Evolutionary conservation across 495 filamentous ascomycete genomes (phyloP), one percentile per base, ranked within the genome.

Genomic region (Neurospora sp.): DNA sequence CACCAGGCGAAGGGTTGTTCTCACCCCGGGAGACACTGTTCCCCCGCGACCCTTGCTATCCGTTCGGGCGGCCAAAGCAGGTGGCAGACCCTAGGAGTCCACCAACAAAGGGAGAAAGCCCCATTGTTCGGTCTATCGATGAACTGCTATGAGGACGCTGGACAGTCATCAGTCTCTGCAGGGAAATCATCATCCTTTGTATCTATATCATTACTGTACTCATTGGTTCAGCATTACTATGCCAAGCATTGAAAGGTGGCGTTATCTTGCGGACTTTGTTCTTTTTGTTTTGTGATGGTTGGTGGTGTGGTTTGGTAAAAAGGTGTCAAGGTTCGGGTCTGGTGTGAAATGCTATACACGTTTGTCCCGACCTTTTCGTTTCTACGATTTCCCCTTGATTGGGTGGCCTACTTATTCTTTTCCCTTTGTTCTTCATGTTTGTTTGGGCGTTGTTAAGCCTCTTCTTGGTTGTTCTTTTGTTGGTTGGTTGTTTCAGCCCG

Each of bases 121-220:
- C 89, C n/a, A 91, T 92, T 71, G 87, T 87, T 48, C 81, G 90
- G 69, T 90, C 86, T 37, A 92, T 92, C 71, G 87, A 88, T 72
- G 87, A 88, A 59, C 79, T 88, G 74, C 77, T 87, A 76, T 85
- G 76, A 80, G 40, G 6, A n/a, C n/a, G 16, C 42, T 37, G 40
- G 38, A 35, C 42, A 71, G 35, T 35, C 37, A 35, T 71, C 69
- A 16, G 42, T 71, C 42, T 66, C 69, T 71, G 61, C 37, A 69
- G 41, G 35, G 40, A 37, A 42, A 22, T 16, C 31, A 37, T 37
- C 9, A 53, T 44, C 37, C 44, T 68, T 41, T 69, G 53, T 70
- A 72, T 42, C 53, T 69, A 71, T 66, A 71, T 44, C 40, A 48
- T 71, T 46, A 59, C 44, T 70, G 27, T 70, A 70, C 53, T 37